Percentiles rank a stretch among this genome's conserved stretches.
Conservation (phyloP, 164 flowering plant species). For the Umbilicus rupestris region DNA sequence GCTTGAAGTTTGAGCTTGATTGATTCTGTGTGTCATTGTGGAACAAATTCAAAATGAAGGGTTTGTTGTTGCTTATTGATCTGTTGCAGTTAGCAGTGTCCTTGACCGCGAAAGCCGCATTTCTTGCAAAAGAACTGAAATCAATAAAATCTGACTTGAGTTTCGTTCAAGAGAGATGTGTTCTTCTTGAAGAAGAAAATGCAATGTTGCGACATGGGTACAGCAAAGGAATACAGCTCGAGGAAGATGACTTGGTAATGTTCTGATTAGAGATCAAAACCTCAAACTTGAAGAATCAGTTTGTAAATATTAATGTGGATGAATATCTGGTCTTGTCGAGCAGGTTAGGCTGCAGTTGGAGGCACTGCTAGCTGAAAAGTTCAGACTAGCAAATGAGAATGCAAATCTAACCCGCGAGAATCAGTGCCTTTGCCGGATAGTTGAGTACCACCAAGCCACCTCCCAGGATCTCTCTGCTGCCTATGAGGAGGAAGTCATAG, state of each 20-base stretch:
- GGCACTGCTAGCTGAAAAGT: constrained; percentile 82
- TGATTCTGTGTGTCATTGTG: too few relatives aligned
- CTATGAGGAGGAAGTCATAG: constrained; percentile 44
- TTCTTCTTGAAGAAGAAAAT: constrained; percentile 80
- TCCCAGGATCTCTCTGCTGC: constrained; percentile 60
- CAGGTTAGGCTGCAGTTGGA: constrained; percentile 97
- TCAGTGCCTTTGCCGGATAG: constrained; percentile 80
- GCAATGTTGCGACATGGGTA: constrained; percentile 60
- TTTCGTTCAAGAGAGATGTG: constrained; percentile 67
- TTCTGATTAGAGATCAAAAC: too few relatives aligned
- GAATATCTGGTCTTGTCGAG: not conserved
- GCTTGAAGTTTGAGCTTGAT: too few relatives aligned
- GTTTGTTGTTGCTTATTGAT: too few relatives aligned
- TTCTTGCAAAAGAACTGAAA: constrained; percentile 68
- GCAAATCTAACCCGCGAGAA: constrained; percentile 74
- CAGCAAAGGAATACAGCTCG: constrained; percentile 49
- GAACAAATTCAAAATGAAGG: too few relatives aligned
- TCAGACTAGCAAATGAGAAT: constrained; percentile 77
- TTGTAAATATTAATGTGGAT: too few relatives aligned
- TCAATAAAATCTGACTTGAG: constrained; percentile 52
- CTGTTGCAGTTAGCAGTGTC: constrained; percentile 63
- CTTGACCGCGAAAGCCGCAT: constrained; percentile 76
- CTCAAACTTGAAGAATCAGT: too few relatives aligned
- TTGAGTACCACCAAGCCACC: constrained; percentile 78
- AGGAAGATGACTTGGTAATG: constrained; percentile 92